Conservation (phyloP, 306 rosid genomes). For the Rosa persica region DNA sequence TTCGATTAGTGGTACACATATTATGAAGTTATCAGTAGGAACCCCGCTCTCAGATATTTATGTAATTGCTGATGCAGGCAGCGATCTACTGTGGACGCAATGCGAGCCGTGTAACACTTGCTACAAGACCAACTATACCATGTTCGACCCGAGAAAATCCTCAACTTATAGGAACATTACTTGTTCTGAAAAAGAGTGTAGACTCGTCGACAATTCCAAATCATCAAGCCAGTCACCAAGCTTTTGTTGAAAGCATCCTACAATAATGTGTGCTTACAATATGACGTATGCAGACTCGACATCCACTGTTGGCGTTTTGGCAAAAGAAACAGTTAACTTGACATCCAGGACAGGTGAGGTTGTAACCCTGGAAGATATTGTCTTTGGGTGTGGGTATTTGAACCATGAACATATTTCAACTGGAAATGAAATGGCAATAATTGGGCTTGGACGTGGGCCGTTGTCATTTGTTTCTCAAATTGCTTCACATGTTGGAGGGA, state of each 20-base stretch:
- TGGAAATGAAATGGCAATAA: conserved; percentile 55
- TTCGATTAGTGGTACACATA: conserved; percentile 37
- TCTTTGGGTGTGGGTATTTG: conserved; percentile 54
- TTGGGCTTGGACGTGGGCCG: conserved; percentile 55
- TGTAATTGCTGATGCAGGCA: conserved; percentile 56
- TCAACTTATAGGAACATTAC: conserved; percentile 28
- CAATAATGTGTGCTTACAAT: too few species aligned
- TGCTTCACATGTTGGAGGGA: conserved; percentile 39
- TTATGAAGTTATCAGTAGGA: conserved; percentile 57
- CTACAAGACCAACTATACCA: conserved; percentile 34
- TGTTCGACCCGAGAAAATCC: conserved; percentile 49
- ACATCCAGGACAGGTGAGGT: conserved; percentile 29
- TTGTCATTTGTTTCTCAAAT: conserved; percentile 56
- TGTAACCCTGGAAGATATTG: conserved; percentile 28
- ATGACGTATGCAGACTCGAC: conserved; percentile 18
- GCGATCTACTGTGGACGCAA: conserved; percentile 56
- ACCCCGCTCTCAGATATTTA: conserved; percentile 57
- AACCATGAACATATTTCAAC: conserved; percentile 10
- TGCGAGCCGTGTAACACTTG: conserved; percentile 47
- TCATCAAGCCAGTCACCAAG: too few species aligned
- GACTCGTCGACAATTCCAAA: not conserved
- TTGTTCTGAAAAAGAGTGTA: not conserved
- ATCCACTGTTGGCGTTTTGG: conserved; percentile 35
- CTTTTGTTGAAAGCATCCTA: too few species aligned
- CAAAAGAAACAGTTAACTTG: conserved; percentile 36